Evolutionary conservation across 352 stramenopile species (phyloP).

Genomic region (Detonula confervacea): DNA sequence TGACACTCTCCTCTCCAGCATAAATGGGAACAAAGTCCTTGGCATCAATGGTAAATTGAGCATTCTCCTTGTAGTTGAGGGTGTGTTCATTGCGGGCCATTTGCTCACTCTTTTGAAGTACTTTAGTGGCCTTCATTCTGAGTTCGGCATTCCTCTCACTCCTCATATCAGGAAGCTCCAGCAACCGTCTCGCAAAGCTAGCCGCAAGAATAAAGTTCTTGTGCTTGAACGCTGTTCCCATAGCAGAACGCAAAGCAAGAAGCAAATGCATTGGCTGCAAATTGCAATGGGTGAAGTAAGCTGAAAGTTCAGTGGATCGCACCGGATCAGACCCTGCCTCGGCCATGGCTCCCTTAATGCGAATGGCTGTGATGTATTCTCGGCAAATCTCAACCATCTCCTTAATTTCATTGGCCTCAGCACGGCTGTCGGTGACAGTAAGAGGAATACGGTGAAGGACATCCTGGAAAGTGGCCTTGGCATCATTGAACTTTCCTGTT

Average conservation of each 20-base stretch:
- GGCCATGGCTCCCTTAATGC: conserved; percentile 90
- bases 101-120: conserved; percentile 98
- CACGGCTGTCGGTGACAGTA: conserved; percentile 91
- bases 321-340: conserved; percentile 83
- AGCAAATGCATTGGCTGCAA: conserved; percentile 97
- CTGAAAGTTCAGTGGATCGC: conserved; percentile 95
- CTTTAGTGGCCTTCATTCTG: conserved; percentile 93
- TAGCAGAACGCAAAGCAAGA: conserved; percentile 98
- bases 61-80: conserved; percentile 97
- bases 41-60: conserved; percentile 95
- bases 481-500: conserved; percentile 97
- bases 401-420: conserved; percentile 91
- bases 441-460: conserved; percentile 96
- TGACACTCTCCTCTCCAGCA: conserved; percentile 87
- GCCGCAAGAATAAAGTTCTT: conserved; percentile 99
- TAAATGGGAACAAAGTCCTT: conserved; percentile 96
- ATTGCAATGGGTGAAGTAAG: conserved; percentile 99
- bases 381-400: conserved; percentile 94
- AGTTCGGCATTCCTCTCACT: conserved; percentile 94
- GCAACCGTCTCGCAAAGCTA: conserved; percentile 97
- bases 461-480: conserved; percentile 91
- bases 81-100: conserved; percentile 97
- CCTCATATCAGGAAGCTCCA: conserved; percentile 97
- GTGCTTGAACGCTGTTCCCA: conserved; percentile 99
- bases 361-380: conserved; percentile 98